Conservation (phyloP, 2,329 filamentous ascomycete species). For the Aphanocladium album region DNA sequence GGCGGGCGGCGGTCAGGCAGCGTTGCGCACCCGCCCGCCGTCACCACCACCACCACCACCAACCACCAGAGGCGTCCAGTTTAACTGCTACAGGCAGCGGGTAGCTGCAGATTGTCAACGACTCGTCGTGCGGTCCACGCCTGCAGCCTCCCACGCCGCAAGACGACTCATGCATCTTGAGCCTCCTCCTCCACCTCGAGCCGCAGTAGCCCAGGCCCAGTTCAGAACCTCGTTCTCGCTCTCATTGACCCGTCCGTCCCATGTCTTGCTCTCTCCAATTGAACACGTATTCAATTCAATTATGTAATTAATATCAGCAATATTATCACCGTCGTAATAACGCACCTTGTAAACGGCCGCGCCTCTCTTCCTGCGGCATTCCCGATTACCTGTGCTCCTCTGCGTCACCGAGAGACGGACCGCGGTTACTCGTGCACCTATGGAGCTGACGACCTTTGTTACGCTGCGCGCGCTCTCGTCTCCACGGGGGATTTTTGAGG, state of each 20-base stretch:
- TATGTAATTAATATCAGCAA: background rate
- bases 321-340: background rate
- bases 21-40: background rate
- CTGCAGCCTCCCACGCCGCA: background rate
- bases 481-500: background rate
- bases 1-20: background rate
- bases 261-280: background rate
- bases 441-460: background rate
- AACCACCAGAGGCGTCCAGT: background rate
- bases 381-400: background rate
- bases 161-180: background rate
- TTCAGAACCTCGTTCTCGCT: background rate
- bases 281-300: background rate
- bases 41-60: background rate
- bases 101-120: background rate
- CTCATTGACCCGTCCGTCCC: background rate
- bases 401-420: background rate
- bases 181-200: too few relatives aligned
- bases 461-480: background rate
- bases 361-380: background rate
- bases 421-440: background rate
- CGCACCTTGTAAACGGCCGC: background rate
- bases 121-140: background rate
- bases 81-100: too few relatives aligned
- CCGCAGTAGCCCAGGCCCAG: background rate